A percentile compares a stretch with the other conserved stretches of the same genome.
Evolutionary conservation across 768 basidiomycete genomes (phyloP).

Genomic region (Fomitopsis pulvina): DNA sequence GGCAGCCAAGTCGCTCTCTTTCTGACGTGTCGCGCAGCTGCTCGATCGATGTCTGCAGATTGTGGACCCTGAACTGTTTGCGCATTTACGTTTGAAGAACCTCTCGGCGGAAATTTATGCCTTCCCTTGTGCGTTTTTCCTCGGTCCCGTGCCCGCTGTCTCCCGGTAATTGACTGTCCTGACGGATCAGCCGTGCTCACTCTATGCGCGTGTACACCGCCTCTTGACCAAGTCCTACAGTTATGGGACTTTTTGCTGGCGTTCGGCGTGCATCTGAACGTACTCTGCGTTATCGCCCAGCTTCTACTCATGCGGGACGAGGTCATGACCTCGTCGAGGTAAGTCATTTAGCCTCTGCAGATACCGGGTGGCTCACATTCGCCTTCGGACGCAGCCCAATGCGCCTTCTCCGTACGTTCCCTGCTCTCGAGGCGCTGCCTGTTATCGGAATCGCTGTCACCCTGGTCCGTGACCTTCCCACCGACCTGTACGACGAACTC

Average conservation of each 20-base stretch:
- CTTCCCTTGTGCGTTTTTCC: conserved; percentile 74
- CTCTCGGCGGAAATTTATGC: conserved; percentile 95
- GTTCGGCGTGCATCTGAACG: conserved; percentile 94
- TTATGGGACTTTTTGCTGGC: conserved; percentile 98
- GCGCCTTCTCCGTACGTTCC: conserved; percentile 90
- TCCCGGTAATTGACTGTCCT: conserved; percentile 2
- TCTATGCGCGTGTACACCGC: conserved; percentile 94
- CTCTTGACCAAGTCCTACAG: conserved; percentile 88
- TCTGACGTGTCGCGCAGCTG: conserved; percentile 44
- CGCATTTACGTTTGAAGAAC: conserved; percentile 80
- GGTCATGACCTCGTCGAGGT: conserved; percentile 86
- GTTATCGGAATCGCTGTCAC: conserved; percentile 93
- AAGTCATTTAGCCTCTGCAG: conserved; percentile 15
- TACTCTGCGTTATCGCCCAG: conserved; percentile 96
- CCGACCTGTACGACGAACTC: conserved; percentile 83
- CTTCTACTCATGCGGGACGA: conserved; percentile 84
- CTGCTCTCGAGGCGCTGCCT: conserved; percentile 79
- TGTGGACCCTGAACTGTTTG: conserved; percentile 82
- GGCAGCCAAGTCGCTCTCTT: neutral
- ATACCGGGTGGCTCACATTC: neutral
- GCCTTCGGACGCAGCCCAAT: conserved; percentile 62
- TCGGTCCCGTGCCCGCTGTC: neutral
- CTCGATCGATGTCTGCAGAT: conserved; percentile 89
- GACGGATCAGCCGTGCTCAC: conserved; percentile 81
- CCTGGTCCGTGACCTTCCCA: conserved; percentile 84